Evolutionary conservation across 345 rosid species (phyloP).

Genomic region (Melaleuca alternifolia): DNA sequence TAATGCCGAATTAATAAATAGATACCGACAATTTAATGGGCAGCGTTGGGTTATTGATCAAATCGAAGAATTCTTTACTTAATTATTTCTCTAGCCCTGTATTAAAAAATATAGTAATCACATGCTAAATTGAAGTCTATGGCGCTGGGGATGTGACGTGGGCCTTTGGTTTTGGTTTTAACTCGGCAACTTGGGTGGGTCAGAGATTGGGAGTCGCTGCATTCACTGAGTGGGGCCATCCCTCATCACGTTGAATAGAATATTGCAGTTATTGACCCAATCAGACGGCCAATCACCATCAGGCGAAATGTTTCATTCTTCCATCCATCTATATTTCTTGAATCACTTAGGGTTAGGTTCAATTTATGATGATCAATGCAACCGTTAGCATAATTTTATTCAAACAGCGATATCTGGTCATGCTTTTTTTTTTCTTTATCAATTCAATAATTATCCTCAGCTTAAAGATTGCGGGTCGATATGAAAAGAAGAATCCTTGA

Average conservation of each 20-base stretch:
- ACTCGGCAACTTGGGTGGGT: neutral
- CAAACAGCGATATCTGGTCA: neutral
- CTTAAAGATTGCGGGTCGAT: too few relatives aligned
- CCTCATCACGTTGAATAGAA: neutral
- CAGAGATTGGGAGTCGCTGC: neutral
- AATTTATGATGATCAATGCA: neutral
- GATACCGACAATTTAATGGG: neutral
- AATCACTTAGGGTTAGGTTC: neutral
- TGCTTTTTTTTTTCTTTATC: neutral
- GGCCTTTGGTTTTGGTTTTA: neutral
- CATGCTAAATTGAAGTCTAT: neutral
- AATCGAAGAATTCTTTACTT: neutral
- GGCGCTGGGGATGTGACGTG: neutral
- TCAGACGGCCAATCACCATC: neutral
- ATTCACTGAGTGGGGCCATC: neutral
- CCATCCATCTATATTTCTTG: neutral
- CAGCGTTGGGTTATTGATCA: neutral
- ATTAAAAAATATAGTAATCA: neutral
- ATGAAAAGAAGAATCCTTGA: too few relatives aligned
- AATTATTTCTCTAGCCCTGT: neutral
- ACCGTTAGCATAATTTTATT: neutral
- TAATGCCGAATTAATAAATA: neutral
- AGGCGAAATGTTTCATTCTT: neutral
- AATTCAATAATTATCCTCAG: too few relatives aligned
- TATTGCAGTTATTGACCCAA: neutral